Base-by-base conservation (phyloP, 495 filamentous ascomycete species). In the Peziza echinospora region DNA sequence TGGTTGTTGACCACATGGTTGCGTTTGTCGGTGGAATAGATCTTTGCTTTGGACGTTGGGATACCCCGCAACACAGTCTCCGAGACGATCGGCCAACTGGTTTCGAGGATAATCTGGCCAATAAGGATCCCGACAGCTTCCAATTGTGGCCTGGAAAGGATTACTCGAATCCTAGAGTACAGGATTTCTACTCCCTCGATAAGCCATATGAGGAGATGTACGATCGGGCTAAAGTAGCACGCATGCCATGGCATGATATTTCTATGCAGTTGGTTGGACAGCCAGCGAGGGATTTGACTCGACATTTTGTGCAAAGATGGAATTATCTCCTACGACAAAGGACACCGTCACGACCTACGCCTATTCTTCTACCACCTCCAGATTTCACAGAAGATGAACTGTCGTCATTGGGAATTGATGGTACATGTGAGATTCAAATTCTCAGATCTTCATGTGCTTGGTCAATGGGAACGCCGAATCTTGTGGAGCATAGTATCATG, bases 151-250 rank as follows among this genome's bases (percentile, higher is more conserved):
- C 89, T 7, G 89, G 89, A 11, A 99, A 99, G 61, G 89, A 99
- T 61, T 99, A 99, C 59, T 93, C 85, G 2, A 99, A 99, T 58
- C 91, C 89, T 13, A 71, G 89, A 40, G 83, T 93, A 6, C 78
- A 83, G 49, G 89, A 99, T 60, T 99, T 99, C 61, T 94, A 83
- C 63, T 76, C 78, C 43, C 68, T 99, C 11, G 77, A 89, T 53
- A 89, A 91, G 58, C 89, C 89, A 9, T 99, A 96, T 57, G 91
- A 91, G 53, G 89, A 99, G 61, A 99, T 99, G 89, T 99, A 99
- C 56, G 84, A 96, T 57, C 73, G 89, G 37, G 77, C 76, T 26
- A 76, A 77, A 57, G 69, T 89, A 16, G 83, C 91, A 0, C 69
- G 89, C 46, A 99, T 96, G 89, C 91, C 91, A 2, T 99, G 89